These are phyloP conservation scores for Phascolomyces articulosus DNA, from an alignment of 371 early-diverging fungal genomes.

Conservation along the genomic window DNA sequence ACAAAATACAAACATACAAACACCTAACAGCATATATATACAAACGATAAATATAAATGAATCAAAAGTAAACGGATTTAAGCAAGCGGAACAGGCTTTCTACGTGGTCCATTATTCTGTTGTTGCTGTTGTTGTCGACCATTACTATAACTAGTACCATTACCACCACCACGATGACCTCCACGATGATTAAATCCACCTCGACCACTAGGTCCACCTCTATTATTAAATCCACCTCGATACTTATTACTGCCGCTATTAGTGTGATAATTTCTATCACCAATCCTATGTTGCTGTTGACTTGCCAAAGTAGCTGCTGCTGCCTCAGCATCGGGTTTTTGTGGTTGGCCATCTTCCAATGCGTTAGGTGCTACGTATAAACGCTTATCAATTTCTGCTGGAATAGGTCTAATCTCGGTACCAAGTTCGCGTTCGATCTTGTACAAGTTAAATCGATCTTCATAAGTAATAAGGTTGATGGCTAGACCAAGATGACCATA, in stretches of 20 bases:
- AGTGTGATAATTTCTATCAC: neutral
- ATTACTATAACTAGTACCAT: no score
- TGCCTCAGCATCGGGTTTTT: conserved; percentile 47
- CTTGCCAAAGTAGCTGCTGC: conserved; percentile 53
- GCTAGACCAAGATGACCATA: conserved; percentile 98
- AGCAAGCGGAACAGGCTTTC: neutral
- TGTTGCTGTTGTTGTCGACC: neutral
- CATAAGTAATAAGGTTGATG: conserved; percentile 97
- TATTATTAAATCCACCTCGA: neutral
- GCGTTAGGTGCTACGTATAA: conserved; percentile 84
- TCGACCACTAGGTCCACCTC: neutral
- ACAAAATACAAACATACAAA: no score
- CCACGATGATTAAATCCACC: neutral
- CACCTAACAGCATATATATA: no score
- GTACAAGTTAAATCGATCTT: conserved; percentile 95
- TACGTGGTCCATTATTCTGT: neutral
- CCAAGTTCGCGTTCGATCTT: conserved; percentile 97
- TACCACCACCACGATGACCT: no score
- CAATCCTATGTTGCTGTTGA: conserved; percentile 37
- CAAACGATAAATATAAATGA: neutral
- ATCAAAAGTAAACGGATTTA: neutral
- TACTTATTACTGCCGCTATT: neutral
- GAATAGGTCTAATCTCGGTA: conserved; percentile 96
- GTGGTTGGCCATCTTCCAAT: conserved; percentile 54
- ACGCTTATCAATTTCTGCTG: conserved; percentile 90